Conservation (phyloP, 208 protist genomes). For the Leishmania guyanensis region DNA sequence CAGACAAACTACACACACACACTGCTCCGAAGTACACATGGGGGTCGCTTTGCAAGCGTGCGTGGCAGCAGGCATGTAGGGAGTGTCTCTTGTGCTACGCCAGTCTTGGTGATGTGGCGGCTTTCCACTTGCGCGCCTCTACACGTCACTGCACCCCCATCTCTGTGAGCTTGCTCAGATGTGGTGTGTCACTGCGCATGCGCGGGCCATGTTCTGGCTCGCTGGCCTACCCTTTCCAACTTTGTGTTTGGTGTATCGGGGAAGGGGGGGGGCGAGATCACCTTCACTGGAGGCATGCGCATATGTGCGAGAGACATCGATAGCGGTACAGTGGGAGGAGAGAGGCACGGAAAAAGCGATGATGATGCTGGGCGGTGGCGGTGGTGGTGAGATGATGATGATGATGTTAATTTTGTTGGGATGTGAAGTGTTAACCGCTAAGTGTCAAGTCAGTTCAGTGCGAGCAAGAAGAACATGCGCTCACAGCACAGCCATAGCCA, state of each 20-base stretch:
- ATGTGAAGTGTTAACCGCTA: background rate
- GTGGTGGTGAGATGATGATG: background rate
- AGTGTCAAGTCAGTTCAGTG: background rate
- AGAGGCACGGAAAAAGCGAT: background rate
- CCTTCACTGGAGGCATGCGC: background rate
- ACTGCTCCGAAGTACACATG: background rate
- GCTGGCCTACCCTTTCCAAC: background rate
- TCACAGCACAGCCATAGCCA: background rate
- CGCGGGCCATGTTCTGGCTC: background rate
- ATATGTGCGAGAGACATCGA: background rate
- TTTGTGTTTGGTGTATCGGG: background rate
- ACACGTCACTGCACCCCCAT: background rate
- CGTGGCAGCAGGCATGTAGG: background rate
- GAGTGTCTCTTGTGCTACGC: background rate
- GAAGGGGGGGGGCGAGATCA: background rate
- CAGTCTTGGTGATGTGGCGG: background rate
- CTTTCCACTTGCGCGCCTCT: background rate
- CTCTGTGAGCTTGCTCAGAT: background rate
- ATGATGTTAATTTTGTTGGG: background rate
- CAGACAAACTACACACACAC: background rate
- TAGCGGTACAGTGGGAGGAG: background rate
- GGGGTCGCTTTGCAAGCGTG: background rate
- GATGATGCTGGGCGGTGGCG: no score
- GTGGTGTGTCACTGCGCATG: background rate
- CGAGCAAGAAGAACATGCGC: background rate